Evolutionary conservation across 2,329 filamentous ascomycete genomes (phyloP), one percentile per base, ranked within the genome.

Genomic region (Epichloe glyceriae): DNA sequence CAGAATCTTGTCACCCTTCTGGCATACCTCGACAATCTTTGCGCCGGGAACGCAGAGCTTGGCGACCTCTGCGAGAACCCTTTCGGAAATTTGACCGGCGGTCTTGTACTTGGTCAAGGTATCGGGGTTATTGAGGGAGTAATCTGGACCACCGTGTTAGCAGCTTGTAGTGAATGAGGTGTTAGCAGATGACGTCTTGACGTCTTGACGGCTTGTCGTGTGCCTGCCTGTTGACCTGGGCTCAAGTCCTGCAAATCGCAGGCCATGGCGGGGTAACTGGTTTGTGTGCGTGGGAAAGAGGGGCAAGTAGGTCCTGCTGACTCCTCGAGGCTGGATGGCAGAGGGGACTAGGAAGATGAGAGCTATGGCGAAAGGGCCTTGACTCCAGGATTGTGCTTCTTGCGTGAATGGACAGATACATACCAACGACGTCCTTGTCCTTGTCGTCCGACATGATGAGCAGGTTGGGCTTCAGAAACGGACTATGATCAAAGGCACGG

Each of bases 71-170:
- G 89, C 88, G 60, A 98, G 82, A 60, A 95, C 91, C 75, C 91
- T 95, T 70, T 96, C 88, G 48, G 91, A 93, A 72, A 98, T 97
- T 68, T 86, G 79, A 56, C 87, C 91, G 52, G 93, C 93, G 58
- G 86, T 90, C 83, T 95, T 97, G 80, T 97, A 97, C 79, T 97
- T 98, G 73, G 93, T 97, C 62, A 98, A 80, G 63, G 89, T 96
- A 69, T 94, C 87, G 55, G 87, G 88, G 76, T 94, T 93, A 70
- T 83, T 87, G 70, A 96, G 82, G 60, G 86, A 80, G 75, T 94
- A 90, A 69, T 95, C 88, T 95, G 61, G 5, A 46, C 34, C 39
- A 17, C 12, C 39, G 17, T 37, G 49, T 51, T 14, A 51, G 49
- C 42, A 37, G 30, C 33, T 33, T 45, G 26, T 19, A 14, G 20